phyloP scores from a whole-genome alignment of 371 early-diverging fungal genomes.

The Mortierella sp. region DNA sequence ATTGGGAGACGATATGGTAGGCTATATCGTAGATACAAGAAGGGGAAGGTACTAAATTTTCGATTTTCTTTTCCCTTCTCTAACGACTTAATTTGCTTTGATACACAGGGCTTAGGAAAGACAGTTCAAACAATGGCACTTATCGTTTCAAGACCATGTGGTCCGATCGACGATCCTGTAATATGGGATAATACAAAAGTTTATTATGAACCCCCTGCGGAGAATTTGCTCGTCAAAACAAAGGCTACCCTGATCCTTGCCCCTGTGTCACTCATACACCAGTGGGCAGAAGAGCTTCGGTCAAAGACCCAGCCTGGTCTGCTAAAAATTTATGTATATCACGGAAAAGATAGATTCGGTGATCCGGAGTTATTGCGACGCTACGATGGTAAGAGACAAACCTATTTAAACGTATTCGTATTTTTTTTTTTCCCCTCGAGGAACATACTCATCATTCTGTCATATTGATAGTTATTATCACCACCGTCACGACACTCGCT shows the following conservation, averaged over 20 bases:
- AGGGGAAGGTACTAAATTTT: conserved; percentile 5
- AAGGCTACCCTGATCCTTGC: conserved; percentile 74
- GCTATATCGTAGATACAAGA: conserved; percentile 32
- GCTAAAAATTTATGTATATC: conserved; percentile 71
- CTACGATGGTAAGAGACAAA: conserved; percentile 36
- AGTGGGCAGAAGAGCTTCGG: conserved; percentile 76
- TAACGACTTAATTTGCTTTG: background rate
- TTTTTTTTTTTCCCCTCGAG: background rate
- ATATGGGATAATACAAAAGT: conserved; percentile 29
- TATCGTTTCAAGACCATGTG: conserved; percentile 65
- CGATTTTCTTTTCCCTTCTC: background rate
- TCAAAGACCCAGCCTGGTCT: conserved; percentile 62
- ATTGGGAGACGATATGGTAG: conserved; percentile 82
- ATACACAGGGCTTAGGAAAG: conserved; percentile 90
- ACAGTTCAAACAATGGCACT: conserved; percentile 89
- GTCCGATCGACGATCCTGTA: conserved; percentile 37
- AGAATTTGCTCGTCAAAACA: conserved; percentile 39
- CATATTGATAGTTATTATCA: conserved; percentile 35
- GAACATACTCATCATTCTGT: background rate
- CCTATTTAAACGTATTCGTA: background rate
- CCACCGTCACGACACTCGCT: conserved; percentile 20
- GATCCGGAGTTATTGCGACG: conserved; percentile 40
- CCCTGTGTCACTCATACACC: conserved; percentile 74
- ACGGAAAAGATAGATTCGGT: conserved; percentile 63
- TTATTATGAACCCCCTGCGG: conserved; percentile 26